Base-by-base conservation (phyloP, 106 monocot genomes). In the Ottelia alismoides region DNA sequence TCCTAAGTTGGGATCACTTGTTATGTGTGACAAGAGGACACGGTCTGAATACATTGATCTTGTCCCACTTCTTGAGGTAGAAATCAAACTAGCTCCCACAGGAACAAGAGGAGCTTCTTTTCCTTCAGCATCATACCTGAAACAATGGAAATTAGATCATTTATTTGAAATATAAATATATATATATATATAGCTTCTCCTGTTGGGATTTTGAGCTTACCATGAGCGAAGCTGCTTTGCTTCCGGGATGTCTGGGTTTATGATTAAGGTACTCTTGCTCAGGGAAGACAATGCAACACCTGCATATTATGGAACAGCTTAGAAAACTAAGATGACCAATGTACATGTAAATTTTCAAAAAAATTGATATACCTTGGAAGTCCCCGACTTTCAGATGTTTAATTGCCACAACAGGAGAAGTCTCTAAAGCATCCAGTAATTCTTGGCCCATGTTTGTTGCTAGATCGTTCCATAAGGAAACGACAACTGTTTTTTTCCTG, bases 381-480 rank as follows among this genome's bases (percentile, higher is more conserved):
- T 96, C 85, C 53, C 79, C 89, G 31, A 90, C 90, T 86, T 82
- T 98, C 0, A 98, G 85, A 50, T 67, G 57, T 62, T 79, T 98
- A 25, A 90, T 86, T 20, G 98, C 90, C 20, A 98, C 76, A 28
- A 86, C 31, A 48, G 98, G 96, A 11, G 71, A 7, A 29, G 49
- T 67, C 1, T 85, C 82, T 59, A 70, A 76, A 63, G 77, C 77
- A 23, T 98, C 96, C 51, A 89, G 70, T 55, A 98, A 72, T 46
- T 89, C 76, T 47, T 98, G 76, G 16, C 98, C 98, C 27, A 71
- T 49, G n/a, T 61, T 58, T 29, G 90, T 86, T 7, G 98, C 98
- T 63, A 77, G 82, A 74, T 84, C 93, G 64, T 88, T 88, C 87
- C 87, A 88, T 3, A 88, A 49, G 55, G 84, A 88, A 11, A 94